These are phyloP conservation scores for Aspergillus bertholletiae DNA, from an alignment of 495 filamentous ascomycete genomes.

Conservation along the genomic window DNA sequence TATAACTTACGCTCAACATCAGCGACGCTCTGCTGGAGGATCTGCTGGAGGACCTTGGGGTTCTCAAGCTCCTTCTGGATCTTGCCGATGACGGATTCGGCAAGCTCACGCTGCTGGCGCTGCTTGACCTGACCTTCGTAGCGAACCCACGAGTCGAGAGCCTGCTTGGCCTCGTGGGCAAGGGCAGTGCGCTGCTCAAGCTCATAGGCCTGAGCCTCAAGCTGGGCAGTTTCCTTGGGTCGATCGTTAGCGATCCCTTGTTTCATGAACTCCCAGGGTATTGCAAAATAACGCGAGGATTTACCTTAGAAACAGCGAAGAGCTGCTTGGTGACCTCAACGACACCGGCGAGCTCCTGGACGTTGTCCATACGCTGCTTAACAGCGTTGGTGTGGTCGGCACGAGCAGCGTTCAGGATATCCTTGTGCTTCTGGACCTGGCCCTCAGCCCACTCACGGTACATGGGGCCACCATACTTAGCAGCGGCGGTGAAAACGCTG, in stretches of 20 bases:
- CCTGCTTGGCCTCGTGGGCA: slow-evolving; percentile 85
- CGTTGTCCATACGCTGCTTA: slow-evolving; percentile 85
- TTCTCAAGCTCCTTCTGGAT: slow-evolving; percentile 97
- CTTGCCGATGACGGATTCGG: slow-evolving; percentile 88
- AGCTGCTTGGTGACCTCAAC: slow-evolving; percentile 94
- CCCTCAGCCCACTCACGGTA: slow-evolving; percentile 89
- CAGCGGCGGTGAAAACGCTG: slow-evolving; percentile 82
- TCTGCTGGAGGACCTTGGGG: slow-evolving; percentile 90
- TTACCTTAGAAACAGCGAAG: slow-evolving; percentile 96
- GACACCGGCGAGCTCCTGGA: slow-evolving; percentile 87
- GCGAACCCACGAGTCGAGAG: slow-evolving; percentile 96
- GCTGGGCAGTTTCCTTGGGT: slow-evolving; percentile 84
- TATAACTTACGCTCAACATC: slow-evolving; percentile 90
- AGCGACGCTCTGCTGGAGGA: slow-evolving; percentile 88
- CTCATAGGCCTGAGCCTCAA: slow-evolving; percentile 94
- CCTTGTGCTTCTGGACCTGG: slow-evolving; percentile 83
- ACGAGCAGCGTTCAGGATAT: slow-evolving; percentile 88
- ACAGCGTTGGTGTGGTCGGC: slow-evolving; percentile 94
- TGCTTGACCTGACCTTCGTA: slow-evolving; percentile 99
- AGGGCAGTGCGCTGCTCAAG: slow-evolving; percentile 92
- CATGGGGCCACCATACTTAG: slow-evolving; percentile 86
- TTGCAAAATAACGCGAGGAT: background rate
- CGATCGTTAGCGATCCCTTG: slow-evolving; percentile 11
- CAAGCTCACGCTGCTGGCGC: slow-evolving; percentile 93
- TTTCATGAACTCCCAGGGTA: background rate